Percentiles rank a stretch among this genome's conserved stretches.
These are phyloP conservation scores for Desmodesmus armatus DNA, from an alignment of 139 green algal genomes.

Conservation along the genomic window DNA sequence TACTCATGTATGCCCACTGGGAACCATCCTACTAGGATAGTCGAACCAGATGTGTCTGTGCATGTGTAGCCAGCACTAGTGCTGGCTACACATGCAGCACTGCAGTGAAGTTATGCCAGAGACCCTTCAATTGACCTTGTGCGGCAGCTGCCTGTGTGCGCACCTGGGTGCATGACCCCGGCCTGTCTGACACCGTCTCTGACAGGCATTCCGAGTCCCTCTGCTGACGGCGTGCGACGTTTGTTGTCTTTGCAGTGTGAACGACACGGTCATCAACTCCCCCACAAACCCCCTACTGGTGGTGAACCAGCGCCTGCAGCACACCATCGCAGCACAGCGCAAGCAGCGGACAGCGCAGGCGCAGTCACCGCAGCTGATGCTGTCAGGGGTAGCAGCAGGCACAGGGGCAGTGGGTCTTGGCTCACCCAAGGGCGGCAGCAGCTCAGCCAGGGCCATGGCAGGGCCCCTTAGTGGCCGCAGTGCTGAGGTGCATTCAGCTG, in stretches of 20 bases:
- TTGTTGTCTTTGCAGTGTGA: constrained; percentile 62
- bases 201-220: constrained; percentile 73
- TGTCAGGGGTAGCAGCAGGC: not conserved
- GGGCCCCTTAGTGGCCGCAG: not conserved
- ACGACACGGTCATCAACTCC: constrained; percentile 85
- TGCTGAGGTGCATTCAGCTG: not conserved
- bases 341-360: constrained; percentile 16
- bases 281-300: constrained; percentile 89
- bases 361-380: not conserved
- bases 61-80: too few species aligned
- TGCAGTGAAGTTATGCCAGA: too few species aligned
- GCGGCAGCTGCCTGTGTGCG: not conserved
- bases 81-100: too few species aligned
- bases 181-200: too few species aligned
- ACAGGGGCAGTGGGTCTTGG: not conserved
- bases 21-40: too few species aligned
- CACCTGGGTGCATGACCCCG: not conserved
- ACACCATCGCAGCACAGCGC: constrained; percentile 39
- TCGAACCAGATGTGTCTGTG: too few species aligned
- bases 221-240: constrained; percentile 69
- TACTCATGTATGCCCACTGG: too few species aligned
- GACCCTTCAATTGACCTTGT: too few species aligned
- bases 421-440: not conserved
- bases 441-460: not conserved
- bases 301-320: constrained; percentile 86